A percentile compares a stretch with the other conserved stretches of the same genome.
phyloP scores from a whole-genome alignment of 1,284 basidiomycete species.

The Rhodotorula sp. region DNA sequence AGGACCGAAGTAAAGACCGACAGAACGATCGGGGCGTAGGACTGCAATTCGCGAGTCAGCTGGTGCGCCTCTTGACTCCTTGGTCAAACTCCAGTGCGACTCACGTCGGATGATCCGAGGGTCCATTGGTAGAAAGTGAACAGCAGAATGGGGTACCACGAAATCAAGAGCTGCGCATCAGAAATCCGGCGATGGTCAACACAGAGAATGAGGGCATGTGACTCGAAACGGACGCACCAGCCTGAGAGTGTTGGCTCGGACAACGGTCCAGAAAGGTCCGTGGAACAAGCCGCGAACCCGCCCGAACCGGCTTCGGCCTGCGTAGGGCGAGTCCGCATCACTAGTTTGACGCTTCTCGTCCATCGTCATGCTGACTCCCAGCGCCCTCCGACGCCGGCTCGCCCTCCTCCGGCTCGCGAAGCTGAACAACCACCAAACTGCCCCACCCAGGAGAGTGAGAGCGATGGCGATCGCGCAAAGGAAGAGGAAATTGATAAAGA shows the following conservation, averaged over 20 bases:
- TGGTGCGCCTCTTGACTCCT: no score
- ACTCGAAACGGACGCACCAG: slow-evolving; percentile 43
- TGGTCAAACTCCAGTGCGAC: no score
- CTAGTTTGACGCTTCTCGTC: slow-evolving; percentile 50
- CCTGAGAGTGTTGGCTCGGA: slow-evolving; percentile 51
- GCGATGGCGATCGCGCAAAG: slow-evolving; percentile 36
- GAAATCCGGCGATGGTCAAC: background rate
- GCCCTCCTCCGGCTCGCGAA: slow-evolving; percentile 3
- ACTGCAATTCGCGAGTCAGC: slow-evolving; percentile 56
- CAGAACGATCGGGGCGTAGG: slow-evolving; percentile 72
- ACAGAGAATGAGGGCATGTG: background rate
- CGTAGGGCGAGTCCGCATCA: slow-evolving; percentile 55
- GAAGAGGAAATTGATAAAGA: slow-evolving; percentile 44
- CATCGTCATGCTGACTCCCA: slow-evolving; percentile 45
- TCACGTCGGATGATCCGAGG: slow-evolving; percentile 49
- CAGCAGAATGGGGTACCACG: slow-evolving; percentile 66
- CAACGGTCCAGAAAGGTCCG: slow-evolving; percentile 43
- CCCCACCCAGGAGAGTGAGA: slow-evolving; percentile 27
- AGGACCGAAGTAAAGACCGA: slow-evolving; percentile 60
- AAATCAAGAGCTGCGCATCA: slow-evolving; percentile 59
- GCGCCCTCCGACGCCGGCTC: background rate
- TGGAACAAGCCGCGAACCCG: background rate
- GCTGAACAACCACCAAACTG: slow-evolving; percentile 21
- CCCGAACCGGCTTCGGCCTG: slow-evolving; percentile 22
- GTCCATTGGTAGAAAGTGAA: slow-evolving; percentile 88